Evolutionary conservation across 495 filamentous ascomycete species (phyloP), one percentile per base, ranked within the genome.

Genomic region (Wilcoxina mikolae): DNA sequence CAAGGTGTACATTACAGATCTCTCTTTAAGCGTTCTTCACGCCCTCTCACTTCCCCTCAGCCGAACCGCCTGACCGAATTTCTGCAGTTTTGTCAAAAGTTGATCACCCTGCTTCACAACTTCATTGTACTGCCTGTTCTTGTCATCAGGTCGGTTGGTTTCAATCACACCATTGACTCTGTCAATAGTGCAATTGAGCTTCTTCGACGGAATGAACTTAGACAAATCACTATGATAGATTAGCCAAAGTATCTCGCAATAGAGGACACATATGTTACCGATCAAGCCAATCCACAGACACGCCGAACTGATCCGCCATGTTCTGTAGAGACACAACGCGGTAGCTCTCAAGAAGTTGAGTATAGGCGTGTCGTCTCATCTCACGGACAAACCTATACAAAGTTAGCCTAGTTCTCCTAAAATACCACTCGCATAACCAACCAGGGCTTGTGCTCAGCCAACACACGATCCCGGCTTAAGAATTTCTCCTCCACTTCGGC

Each of bases 111-210:
- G 90, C 74, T 89, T 91, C 47, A 98, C 87, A 29, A 95, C 86
- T 64, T 95, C 91, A 47, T 88, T 80, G 68, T 96, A 98, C 70
- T 98, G 91, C 74, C 93, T 94, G 75, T 95, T 95, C 78, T 96
- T 96, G 69, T 94, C 87, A 65, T 95, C 93, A 3, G 91, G 89
- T 48, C 93, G 76, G 71, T 94, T 94, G 24, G 90, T 98, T 75
- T 96, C 93, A 64, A 98, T 95, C 65, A 96, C 84, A 33, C 88
- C 90, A 60, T 91, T 88, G 56, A 98, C 93, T 44, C 91, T 86
- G 72, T 98, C 91, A 60, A 98, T 95, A 25, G 86, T 94, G 75
- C 90, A 95, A 12, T 89, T 79, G 60, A 98, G 85, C 62, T 91
- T 82, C 70, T 88, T 85, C 57, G 80, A 87, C 5, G 91, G 90